Percentiles rank a stretch among this genome's conserved stretches.
phyloP scores from a whole-genome alignment of 2,329 filamentous ascomycete genomes.

The Ophiosphaerella narmari region DNA sequence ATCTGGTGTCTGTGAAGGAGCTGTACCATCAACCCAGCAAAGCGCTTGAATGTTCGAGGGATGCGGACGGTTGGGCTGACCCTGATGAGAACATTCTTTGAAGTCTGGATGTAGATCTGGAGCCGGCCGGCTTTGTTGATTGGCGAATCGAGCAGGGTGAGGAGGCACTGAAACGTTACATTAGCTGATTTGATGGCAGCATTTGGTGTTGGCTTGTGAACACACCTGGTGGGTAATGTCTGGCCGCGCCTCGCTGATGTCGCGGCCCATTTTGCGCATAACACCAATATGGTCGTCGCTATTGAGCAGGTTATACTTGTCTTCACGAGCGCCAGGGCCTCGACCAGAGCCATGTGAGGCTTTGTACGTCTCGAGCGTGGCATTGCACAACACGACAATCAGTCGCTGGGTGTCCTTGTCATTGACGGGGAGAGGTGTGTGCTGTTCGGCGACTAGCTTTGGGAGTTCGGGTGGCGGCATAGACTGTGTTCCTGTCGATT shows the following conservation, averaged over 20 bases:
- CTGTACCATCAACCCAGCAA: constrained; percentile 98
- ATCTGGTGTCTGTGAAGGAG: constrained; percentile 94
- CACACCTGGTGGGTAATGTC: constrained; percentile 98
- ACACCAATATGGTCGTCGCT: constrained; percentile 99
- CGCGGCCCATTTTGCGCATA: constrained; percentile 99
- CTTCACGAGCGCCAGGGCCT: constrained; percentile 72
- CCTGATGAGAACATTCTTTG: constrained; percentile 95
- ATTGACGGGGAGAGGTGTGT: constrained; percentile 76
- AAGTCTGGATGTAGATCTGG: constrained; percentile 98
- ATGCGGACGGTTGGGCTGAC: constrained; percentile 98
- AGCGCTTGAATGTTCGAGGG: constrained; percentile 97
- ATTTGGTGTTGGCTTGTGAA: constrained; percentile 17
- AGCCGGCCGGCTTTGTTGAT: constrained; percentile 98
- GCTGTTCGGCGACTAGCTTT: constrained; percentile 90
- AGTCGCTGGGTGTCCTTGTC: constrained; percentile 92
- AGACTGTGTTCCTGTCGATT: constrained; percentile 71
- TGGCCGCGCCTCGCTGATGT: constrained; percentile 95
- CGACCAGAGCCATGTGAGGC: constrained; percentile 73
- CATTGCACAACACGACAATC: constrained; percentile 96
- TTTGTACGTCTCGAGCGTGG: constrained; percentile 96
- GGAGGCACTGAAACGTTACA: constrained; percentile 71
- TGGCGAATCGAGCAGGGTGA: constrained; percentile 95
- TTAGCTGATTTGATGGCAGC: constrained; percentile 21
- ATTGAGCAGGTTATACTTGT: constrained; percentile 97
- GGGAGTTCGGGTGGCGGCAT: constrained; percentile 89